phyloP scores from a whole-genome alignment of 129 eudicot genomes.

The Tagetes erecta region DNA sequence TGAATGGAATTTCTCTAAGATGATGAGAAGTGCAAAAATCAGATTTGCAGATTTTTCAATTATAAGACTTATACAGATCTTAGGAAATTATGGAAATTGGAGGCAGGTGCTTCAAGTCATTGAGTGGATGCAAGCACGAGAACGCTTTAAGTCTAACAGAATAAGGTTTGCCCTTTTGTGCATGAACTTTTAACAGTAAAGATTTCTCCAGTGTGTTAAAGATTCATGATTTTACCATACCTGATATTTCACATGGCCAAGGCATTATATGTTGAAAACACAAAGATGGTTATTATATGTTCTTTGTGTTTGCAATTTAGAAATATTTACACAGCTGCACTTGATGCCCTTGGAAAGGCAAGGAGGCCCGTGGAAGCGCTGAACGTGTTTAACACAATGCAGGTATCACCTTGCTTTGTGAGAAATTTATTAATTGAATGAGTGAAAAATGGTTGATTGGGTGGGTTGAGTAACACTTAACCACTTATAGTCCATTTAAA shows the following conservation, averaged over 20 bases:
- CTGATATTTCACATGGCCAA: background rate
- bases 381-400: slow-evolving; percentile 72
- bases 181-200: background rate
- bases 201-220: background rate
- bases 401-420: slow-evolving; percentile 42
- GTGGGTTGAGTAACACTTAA: background rate
- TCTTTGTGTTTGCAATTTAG: slow-evolving; percentile 35
- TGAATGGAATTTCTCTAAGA: slow-evolving; percentile 91
- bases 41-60: slow-evolving; percentile 86
- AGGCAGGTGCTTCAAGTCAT: slow-evolving; percentile 87
- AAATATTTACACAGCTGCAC: slow-evolving; percentile 84
- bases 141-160: slow-evolving; percentile 83
- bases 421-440: background rate
- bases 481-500: background rate
- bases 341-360: slow-evolving; percentile 90
- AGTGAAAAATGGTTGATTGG: background rate
- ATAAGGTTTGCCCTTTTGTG: slow-evolving; percentile 48
- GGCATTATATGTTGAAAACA: background rate
- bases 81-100: slow-evolving; percentile 92
- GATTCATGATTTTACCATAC: slow-evolving; percentile 5
- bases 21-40: slow-evolving; percentile 86
- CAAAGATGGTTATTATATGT: background rate
- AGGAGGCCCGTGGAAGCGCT: slow-evolving; percentile 87
- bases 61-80: slow-evolving; percentile 76
- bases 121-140: slow-evolving; percentile 87